These are phyloP conservation scores for Ogataea pilisensis DNA, from an alignment of 805 yeast species.

Conservation along the genomic window DNA sequence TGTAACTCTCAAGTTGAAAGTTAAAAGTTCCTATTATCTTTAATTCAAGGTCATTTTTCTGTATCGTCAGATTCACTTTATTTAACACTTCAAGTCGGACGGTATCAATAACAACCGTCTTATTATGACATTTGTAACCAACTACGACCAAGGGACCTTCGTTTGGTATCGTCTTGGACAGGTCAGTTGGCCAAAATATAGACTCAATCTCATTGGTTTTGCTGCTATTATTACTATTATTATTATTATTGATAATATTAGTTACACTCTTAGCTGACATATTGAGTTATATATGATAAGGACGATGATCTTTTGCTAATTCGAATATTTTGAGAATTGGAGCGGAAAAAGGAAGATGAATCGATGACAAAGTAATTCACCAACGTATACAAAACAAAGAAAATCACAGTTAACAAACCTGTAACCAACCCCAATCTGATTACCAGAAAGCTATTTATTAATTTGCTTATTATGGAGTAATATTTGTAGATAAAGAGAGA, in stretches of 20 bases:
- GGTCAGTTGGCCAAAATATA: constrained; percentile 31
- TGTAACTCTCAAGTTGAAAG: constrained; percentile 12
- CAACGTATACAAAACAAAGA: neutral
- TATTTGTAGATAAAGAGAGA: neutral
- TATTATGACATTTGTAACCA: constrained; percentile 25
- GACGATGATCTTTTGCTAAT: neutral
- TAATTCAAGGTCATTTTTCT: constrained; percentile 20
- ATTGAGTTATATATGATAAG: neutral
- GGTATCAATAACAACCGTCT: constrained; percentile 25
- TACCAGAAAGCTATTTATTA: neutral
- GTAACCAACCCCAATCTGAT: neutral
- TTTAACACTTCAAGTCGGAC: constrained; percentile 15
- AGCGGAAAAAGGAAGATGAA: neutral
- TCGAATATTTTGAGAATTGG: neutral
- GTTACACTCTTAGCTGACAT: neutral
- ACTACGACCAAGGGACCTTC: constrained; percentile 19
- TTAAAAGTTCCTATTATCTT: constrained; percentile 27
- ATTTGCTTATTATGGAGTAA: neutral
- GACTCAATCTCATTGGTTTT: constrained; percentile 7
- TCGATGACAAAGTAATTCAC: constrained; percentile 8
- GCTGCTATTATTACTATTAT: too few relatives aligned
- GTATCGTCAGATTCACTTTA: constrained; percentile 12
- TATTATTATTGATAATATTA: too few relatives aligned
- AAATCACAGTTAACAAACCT: neutral
- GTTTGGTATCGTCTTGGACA: constrained; percentile 5